These are phyloP conservation scores for Lentinula guzmanii DNA, from an alignment of 768 basidiomycete genomes.

Conservation along the genomic window DNA sequence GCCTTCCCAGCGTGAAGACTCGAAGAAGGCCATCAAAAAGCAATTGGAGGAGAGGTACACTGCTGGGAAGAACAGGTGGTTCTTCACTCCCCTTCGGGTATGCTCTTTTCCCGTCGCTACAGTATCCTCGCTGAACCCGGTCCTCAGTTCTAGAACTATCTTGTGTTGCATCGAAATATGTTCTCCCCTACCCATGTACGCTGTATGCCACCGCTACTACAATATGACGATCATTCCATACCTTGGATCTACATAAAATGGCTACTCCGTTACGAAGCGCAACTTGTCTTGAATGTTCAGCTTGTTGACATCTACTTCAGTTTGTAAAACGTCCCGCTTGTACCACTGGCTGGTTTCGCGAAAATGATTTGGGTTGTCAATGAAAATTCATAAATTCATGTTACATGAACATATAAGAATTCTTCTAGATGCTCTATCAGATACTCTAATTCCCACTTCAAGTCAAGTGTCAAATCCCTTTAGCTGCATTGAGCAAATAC, in stretches of 20 bases:
- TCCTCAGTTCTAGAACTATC: neutral
- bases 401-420: too few species aligned
- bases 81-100: constrained; percentile 85
- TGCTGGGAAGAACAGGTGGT: constrained; percentile 96
- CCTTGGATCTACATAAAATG: neutral
- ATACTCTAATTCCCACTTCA: too few species aligned
- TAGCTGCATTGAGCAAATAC: too few species aligned
- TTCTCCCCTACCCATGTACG: neutral
- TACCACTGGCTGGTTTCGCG: too few species aligned
- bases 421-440: too few species aligned
- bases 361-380: too few species aligned
- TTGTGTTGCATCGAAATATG: neutral
- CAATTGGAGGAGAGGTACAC: constrained; percentile 92
- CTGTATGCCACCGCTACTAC: neutral
- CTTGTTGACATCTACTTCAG: too few species aligned
- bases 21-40: constrained; percentile 97
- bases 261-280: too few species aligned
- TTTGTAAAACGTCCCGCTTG: too few species aligned
- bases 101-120: constrained; percentile 14
- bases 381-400: too few species aligned
- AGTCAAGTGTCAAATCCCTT: too few species aligned
- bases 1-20: constrained; percentile 88
- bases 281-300: too few species aligned
- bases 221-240: neutral
- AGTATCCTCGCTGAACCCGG: neutral